Evolutionary conservation across 2,329 filamentous ascomycete species (phyloP), one percentile per base, ranked within the genome.

Genomic region (Monilinia vaccinii-corymbosi): DNA sequence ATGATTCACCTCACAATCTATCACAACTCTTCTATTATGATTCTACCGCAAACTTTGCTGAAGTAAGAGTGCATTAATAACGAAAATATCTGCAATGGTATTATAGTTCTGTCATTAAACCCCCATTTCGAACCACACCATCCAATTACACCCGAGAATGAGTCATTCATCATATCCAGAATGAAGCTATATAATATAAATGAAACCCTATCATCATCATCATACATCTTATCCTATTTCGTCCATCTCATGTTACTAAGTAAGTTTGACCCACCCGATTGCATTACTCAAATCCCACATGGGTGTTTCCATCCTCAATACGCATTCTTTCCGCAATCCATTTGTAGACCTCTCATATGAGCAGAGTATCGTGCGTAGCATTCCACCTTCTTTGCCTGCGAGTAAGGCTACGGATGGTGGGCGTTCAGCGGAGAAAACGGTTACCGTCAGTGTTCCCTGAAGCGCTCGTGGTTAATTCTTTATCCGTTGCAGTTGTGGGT

Each of bases 381-480:
- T 73, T 2, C 71, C 72, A 3, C 71, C 71, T 59, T 73, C 71
- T 21, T 67, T 68, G 8, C 70, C 72, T 38, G 65, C 68, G 13
- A 73, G 60, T 47, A 73, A 57, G 2, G 70, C 71, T 3, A 72
- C 71, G 0, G 68, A 67, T 3, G 71, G 71, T 16, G 71, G 71
- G 34, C 70, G 65, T 56, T 68, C 65, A 1, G 71, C 69, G n/a
- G 65, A 61, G 50, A 73, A 71, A n/a, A 73, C 65, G 7, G 64
- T 71, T 11, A 73, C 71, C 8, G 64, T 70, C 53, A 64, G 25
- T 36, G 51, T 62, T 2, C 56, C 56, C 51, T 62, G 11, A 38
- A 4, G 9, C 38, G 3, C 8, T 23, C 23, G 13, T 42, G 42
- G 18, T 60, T 60, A 61, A 56, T 4, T 46, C 36, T 3, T 10